Base-by-base conservation (phyloP, 2,329 filamentous ascomycete species). In the Ophiostoma piceae region DNA sequence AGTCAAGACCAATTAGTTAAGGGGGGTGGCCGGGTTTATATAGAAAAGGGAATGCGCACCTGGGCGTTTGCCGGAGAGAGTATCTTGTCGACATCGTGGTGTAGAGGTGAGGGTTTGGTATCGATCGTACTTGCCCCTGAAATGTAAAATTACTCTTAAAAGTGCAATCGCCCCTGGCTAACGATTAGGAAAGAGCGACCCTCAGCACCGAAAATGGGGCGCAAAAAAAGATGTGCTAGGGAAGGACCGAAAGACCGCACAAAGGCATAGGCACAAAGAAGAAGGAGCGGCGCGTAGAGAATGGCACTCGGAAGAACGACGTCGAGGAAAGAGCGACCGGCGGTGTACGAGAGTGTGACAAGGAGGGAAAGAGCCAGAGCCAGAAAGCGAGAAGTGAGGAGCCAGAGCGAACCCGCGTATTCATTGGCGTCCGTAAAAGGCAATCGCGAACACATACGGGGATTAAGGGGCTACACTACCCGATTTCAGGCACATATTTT, bases 31-130 rank as follows among this genome's bases (percentile, higher is more conserved):
- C 19, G 35, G 1, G 19, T 37, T n/a, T 65, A 35, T 35, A 32
- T 35, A 41, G 11, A 41, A 12, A 41, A 41, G 12, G 39, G 39
- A 12, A n/a, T 39, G 22, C 76, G 73, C 71, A 78, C 77, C 75
- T 76, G 2, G 77, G 77, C 54, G 77, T 78, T 69, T 77, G 76
- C 67, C 77, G 72, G 26, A 78, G 70, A 9, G 77, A 78, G 66
- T 78, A 78, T 73, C 77, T 73, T 35, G 73, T 70, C 35, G 77
- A 76, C 77, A 78, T 78, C 22, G 43, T 72, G 68, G n/a, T 57
- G 51, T 57, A 57, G n/a, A 39, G 19, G 35, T 19, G 54, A 35
- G 14, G 14, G 51, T 39, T 41, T 39, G n/a, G 11, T 19, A 43
- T 19, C 22, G 39, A 66, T 47, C 22, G 37, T 12, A 41, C 19